Evolutionary conservation across 108 stramenopile genomes (phyloP).

Genomic region (Fragilaria radians): DNA sequence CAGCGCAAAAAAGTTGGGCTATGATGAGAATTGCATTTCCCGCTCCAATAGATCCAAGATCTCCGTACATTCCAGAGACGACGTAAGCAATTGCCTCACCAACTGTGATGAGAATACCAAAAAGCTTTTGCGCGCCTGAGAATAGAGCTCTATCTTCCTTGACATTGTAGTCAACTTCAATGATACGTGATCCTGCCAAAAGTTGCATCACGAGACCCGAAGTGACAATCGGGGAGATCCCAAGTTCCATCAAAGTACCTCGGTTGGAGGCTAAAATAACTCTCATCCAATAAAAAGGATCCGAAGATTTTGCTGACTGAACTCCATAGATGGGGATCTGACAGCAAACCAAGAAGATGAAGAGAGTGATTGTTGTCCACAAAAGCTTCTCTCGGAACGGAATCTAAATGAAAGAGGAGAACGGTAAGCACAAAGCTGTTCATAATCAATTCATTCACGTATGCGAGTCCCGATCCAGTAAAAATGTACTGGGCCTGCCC

Average conservation of each 20-base stretch:
- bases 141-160: slow-evolving; percentile 99
- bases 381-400: slow-evolving; percentile 99
- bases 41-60: slow-evolving; percentile 89
- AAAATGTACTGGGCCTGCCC: too few species aligned
- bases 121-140: slow-evolving; percentile 97
- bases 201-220: slow-evolving; percentile 95
- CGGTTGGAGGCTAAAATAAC: slow-evolving; percentile 99
- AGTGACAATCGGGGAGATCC: slow-evolving; percentile 96
- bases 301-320: slow-evolving; percentile 93
- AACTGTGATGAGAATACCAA: slow-evolving; percentile 97
- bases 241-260: slow-evolving; percentile 99
- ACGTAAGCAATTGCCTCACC: slow-evolving; percentile 99
- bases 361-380: slow-evolving; percentile 98
- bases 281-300: slow-evolving; percentile 99
- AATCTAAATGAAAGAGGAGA: slow-evolving; percentile 25
- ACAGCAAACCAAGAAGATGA: slow-evolving; percentile 99
- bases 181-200: slow-evolving; percentile 93
- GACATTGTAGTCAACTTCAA: slow-evolving; percentile 97
- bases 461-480: neutral
- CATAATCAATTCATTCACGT: slow-evolving; percentile 1
- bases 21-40: slow-evolving; percentile 98
- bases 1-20: slow-evolving; percentile 96
- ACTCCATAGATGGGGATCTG: slow-evolving; percentile 99
- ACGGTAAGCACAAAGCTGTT: neutral
- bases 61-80: slow-evolving; percentile 98